These are phyloP conservation scores for Quercus wislizeni DNA, from an alignment of 306 rosid genomes.

Conservation along the genomic window DNA sequence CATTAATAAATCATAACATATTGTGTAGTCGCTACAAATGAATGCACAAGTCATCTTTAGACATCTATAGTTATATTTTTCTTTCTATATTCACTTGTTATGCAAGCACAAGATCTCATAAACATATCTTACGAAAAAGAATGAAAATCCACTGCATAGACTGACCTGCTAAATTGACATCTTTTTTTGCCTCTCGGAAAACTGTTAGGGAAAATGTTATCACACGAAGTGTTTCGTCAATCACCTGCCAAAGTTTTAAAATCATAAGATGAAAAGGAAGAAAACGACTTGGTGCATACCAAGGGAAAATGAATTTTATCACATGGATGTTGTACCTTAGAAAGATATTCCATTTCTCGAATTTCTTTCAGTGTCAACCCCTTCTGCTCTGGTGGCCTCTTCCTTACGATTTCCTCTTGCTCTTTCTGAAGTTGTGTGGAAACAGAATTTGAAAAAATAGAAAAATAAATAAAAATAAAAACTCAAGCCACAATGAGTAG, in stretches of 20 bases:
- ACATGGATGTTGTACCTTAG: conserved; percentile 40
- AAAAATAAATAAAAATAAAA: not conserved
- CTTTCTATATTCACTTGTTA: not conserved
- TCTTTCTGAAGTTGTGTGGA: conserved; percentile 44
- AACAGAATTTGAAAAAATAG: not conserved
- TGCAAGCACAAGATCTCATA: not conserved
- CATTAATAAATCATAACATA: not conserved
- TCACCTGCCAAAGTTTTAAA: conserved; percentile 40
- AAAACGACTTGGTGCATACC: not conserved
- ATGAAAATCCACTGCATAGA: conserved; percentile 1
- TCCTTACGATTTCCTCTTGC: conserved; percentile 65
- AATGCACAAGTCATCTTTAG: not conserved
- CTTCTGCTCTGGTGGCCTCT: conserved; percentile 60
- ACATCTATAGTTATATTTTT: not conserved
- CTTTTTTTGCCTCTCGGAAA: conserved; percentile 77
- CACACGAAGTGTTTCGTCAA: conserved; percentile 83
- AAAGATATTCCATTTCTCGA: conserved; percentile 75
- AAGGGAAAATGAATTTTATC: not conserved
- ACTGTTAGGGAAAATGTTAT: conserved; percentile 73
- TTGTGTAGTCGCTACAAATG: not conserved
- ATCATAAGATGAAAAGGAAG: not conserved
- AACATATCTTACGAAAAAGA: not conserved
- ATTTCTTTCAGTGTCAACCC: conserved; percentile 64
- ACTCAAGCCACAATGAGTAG: not conserved
- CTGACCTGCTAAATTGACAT: conserved; percentile 65